Base-by-base conservation (phyloP, 805 yeast species). In the Candida silvatica region DNA sequence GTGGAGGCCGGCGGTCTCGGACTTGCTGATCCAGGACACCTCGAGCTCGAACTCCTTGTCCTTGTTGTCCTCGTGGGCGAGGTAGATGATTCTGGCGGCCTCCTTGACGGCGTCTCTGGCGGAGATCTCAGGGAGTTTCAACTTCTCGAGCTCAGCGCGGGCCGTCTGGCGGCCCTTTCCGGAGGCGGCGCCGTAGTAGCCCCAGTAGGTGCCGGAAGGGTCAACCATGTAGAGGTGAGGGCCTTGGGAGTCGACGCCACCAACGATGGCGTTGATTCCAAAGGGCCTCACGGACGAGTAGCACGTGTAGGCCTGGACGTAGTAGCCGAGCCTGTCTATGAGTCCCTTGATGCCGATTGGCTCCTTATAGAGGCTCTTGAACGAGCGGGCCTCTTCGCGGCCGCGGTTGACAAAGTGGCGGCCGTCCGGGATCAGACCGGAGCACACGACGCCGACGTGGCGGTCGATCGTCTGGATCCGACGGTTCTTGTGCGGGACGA, bases 111-210 rank as follows among this genome's bases (percentile, higher is more conserved):
- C 98, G 16, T 88, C 94, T 46, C 62, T 72, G 4, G 79, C 83
- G 6, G 78, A 64, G 45, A 94, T 62, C 44, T 69, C 73, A 36
- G 77, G 78, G 41, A 77, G 66, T 45, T 85, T 80, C 56, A 92
- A 67, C 59, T 92, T 92, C 61, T 92, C 99, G 47, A 92, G 71
- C 62, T 92, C 98, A 20, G 90, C 82, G 62, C 90, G 90, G 33
- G 98, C 98, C n/a, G 85, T 75, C 61, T 92, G 99, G 60, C 97
- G 77, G 32, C 99, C 99, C 59, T 90, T 92, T 44, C 99, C 99
- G 4, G 97, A 77, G 14, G 99, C 98, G 27, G 96, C 94, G 41
- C 96, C 98, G 37, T 74, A 70, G 62, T 92, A 92, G 34, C 99
- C 99, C 97, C 98, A 94, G 54, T 80, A 86, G 1, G 86, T 68